These are phyloP conservation scores for Nakaseomyces nivariensis DNA, from an alignment of 1,139 yeast species.

Conservation along the genomic window DNA sequence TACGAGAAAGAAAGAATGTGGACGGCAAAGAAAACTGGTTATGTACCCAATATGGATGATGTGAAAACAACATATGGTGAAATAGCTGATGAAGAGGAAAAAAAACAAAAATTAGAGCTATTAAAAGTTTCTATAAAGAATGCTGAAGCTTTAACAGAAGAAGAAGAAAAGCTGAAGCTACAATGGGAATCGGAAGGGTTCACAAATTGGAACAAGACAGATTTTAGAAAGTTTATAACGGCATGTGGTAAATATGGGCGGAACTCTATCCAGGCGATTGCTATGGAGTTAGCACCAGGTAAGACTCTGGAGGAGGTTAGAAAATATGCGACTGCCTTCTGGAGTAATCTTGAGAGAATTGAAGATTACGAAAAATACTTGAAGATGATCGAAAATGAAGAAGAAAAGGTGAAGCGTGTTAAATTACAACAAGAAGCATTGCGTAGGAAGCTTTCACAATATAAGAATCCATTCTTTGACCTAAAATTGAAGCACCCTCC, in stretches of 20 bases:
- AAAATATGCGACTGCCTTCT: constrained; percentile 56
- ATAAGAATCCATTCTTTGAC: constrained; percentile 56
- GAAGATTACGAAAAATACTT: constrained; percentile 66
- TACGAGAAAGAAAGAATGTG: constrained; percentile 55
- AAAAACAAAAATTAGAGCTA: constrained; percentile 41
- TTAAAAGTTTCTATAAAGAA: constrained; percentile 55
- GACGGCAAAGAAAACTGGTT: constrained; percentile 28
- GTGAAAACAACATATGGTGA: constrained; percentile 34
- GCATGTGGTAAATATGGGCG: constrained; percentile 60
- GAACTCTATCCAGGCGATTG: constrained; percentile 49
- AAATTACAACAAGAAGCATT: constrained; percentile 58
- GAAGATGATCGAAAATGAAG: constrained; percentile 64
- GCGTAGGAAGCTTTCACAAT: constrained; percentile 52
- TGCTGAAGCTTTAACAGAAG: constrained; percentile 58
- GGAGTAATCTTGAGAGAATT: constrained; percentile 54
- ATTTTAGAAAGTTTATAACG: constrained; percentile 56
- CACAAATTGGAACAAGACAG: constrained; percentile 61
- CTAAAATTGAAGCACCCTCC: constrained; percentile 51
- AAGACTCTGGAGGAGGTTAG: constrained; percentile 61
- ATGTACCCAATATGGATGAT: constrained; percentile 28
- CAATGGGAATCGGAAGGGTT: constrained; percentile 49
- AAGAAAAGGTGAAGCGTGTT: constrained; percentile 50
- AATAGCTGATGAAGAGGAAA: constrained; percentile 29
- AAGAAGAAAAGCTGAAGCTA: constrained; percentile 49
- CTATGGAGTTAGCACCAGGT: constrained; percentile 47